A percentile compares a stretch with the other conserved stretches of the same genome.
Conservation (phyloP, 805 yeast species). For the Kodamaea kakaduensis region DNA sequence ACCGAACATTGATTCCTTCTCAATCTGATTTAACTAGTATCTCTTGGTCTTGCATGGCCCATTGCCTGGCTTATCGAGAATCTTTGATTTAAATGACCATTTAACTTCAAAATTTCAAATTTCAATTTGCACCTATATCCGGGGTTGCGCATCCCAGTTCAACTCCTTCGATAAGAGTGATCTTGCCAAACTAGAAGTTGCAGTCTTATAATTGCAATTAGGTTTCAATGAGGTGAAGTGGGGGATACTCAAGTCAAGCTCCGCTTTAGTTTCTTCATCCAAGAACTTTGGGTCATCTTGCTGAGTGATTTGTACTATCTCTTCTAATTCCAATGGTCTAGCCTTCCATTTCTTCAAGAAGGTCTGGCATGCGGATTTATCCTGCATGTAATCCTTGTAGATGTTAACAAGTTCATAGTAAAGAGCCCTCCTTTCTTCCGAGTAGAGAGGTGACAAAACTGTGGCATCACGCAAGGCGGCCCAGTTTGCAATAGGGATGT, state of each 20-base stretch:
- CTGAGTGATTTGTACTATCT: slow-evolving; percentile 20
- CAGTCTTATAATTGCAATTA: slow-evolving; percentile 26
- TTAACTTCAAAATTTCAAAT: too few relatives aligned
- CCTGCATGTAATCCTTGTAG: slow-evolving; percentile 39
- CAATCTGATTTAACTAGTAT: too few relatives aligned
- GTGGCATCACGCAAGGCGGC: slow-evolving; percentile 79
- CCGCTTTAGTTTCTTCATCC: neutral
- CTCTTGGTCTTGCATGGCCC: too few relatives aligned
- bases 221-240: slow-evolving; percentile 23
- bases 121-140: too few relatives aligned
- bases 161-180: slow-evolving; percentile 1
- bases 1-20: too few relatives aligned
- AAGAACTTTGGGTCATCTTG: slow-evolving; percentile 16
- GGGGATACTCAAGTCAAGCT: slow-evolving; percentile 21
- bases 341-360: slow-evolving; percentile 30
- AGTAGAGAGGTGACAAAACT: slow-evolving; percentile 36
- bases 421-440: slow-evolving; percentile 45
- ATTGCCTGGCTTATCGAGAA: too few relatives aligned
- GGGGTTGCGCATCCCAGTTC: slow-evolving; percentile 1
- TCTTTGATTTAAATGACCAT: too few relatives aligned
- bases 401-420: slow-evolving; percentile 52
- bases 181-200: slow-evolving; percentile 16
- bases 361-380: slow-evolving; percentile 25
- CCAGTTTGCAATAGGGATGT: slow-evolving; percentile 83
- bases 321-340: slow-evolving; percentile 18